These are phyloP conservation scores for Turnera subulata DNA, from an alignment of 345 rosid genomes.

Conservation along the genomic window DNA sequence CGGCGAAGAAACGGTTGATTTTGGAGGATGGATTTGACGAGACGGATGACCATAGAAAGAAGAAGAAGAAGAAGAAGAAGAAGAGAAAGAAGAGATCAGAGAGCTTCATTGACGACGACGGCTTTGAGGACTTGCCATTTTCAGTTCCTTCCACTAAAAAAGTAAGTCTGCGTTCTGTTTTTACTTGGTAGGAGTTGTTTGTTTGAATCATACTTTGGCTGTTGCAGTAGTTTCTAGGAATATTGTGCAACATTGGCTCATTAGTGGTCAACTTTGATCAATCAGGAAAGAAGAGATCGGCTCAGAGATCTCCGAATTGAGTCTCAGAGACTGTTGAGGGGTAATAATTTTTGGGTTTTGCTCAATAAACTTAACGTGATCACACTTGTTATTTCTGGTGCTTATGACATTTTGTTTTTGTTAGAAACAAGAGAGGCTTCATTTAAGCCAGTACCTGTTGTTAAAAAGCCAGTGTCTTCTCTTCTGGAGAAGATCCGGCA, in stretches of 20 bases:
- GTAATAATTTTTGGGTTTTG: conserved; percentile 22
- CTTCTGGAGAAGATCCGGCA: conserved; percentile 76
- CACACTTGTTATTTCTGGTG: conserved; percentile 1
- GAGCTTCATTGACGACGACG: conserved; percentile 20
- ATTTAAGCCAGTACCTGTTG: conserved; percentile 59
- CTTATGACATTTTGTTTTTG: conserved; percentile 1
- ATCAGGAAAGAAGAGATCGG: conserved; percentile 69
- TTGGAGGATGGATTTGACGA: background rate
- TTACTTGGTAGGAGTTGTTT: background rate
- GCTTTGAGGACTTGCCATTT: conserved; percentile 24
- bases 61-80: conserved; percentile 27
- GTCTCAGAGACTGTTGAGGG: conserved; percentile 85
- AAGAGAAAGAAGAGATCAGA: conserved; percentile 33
- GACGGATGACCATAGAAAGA: background rate
- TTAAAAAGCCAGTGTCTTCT: conserved; percentile 72
- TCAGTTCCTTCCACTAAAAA: conserved; percentile 39
- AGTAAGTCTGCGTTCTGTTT: conserved; percentile 20
- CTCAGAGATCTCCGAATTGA: conserved; percentile 65
- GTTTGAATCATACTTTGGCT: background rate
- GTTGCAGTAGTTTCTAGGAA: too few species aligned
- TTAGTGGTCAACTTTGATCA: background rate
- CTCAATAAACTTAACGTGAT: background rate
- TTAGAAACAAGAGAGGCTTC: conserved; percentile 76
- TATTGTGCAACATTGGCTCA: too few species aligned
- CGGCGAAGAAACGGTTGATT: conserved; percentile 20